Conservation (phyloP, 116 monocot species). For the Thalassia testudinum region DNA sequence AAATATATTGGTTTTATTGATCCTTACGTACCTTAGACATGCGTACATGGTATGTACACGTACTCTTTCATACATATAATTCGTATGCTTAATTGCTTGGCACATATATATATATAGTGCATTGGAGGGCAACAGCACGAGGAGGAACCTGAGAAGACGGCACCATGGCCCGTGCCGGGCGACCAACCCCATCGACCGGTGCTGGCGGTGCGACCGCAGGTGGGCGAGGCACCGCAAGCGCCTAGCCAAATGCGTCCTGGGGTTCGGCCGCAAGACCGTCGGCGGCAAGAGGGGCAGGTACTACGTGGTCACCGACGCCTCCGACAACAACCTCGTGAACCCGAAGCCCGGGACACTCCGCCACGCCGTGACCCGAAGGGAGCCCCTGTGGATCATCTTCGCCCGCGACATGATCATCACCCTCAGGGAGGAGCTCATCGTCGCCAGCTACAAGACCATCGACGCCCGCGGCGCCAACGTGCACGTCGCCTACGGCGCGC, state of each 20-base stretch:
- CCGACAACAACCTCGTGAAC: constrained; percentile 22
- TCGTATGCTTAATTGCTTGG: not conserved
- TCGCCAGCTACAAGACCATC: constrained; percentile 56
- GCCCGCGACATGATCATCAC: constrained; percentile 36
- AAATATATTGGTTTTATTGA: too few species aligned
- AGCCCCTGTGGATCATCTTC: constrained; percentile 68
- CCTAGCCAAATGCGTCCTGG: constrained; percentile 50
- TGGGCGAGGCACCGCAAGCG: constrained; percentile 44
- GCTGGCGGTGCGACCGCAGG: constrained; percentile 52
- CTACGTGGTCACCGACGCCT: constrained; percentile 55
- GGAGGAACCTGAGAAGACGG: constrained; percentile 17
- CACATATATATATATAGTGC: constrained; percentile 1
- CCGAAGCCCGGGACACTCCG: constrained; percentile 53
- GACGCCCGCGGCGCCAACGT: constrained; percentile 24
- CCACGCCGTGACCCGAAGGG: constrained; percentile 27
- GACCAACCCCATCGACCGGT: constrained; percentile 71
- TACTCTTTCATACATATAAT: too few species aligned
- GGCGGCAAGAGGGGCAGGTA: constrained; percentile 29
- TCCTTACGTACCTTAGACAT: too few species aligned
- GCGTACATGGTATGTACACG: too few species aligned
- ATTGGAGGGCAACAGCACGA: constrained; percentile 24
- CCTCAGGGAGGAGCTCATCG: constrained; percentile 43
- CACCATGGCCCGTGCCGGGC: constrained; percentile 23
- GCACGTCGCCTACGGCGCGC: constrained; percentile 21
- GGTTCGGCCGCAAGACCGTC: constrained; percentile 39